Evolutionary conservation across 768 basidiomycete species (phyloP).

Genomic region (Chalciporus pseudorubinellus): DNA sequence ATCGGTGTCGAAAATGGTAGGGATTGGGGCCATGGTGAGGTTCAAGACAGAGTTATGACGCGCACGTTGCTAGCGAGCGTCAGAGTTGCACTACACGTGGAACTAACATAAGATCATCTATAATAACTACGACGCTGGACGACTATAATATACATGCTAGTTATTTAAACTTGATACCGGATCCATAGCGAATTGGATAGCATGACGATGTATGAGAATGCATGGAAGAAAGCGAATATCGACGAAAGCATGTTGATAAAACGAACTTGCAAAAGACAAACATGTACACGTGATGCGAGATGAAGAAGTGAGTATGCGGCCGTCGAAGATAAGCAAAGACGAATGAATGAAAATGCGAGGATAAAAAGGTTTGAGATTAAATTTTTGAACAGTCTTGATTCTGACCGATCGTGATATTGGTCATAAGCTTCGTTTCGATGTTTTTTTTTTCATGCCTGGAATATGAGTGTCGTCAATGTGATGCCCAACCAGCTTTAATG

Average conservation of each 20-base stretch:
- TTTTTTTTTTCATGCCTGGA: neutral
- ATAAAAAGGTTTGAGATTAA: too few species aligned
- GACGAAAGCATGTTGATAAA: neutral
- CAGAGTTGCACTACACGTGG: too few species aligned
- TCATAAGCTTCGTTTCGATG: neutral
- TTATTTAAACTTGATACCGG: neutral
- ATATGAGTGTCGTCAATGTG: too few species aligned
- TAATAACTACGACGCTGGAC: neutral
- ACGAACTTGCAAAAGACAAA: neutral
- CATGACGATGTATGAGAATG: too few species aligned
- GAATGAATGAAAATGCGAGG: neutral
- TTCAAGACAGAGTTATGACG: neutral
- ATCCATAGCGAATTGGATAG: neutral
- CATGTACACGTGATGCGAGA: neutral
- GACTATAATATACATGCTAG: neutral
- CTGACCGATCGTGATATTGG: too few species aligned
- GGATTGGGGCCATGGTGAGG: conserved; percentile 60
- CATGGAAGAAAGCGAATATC: neutral
- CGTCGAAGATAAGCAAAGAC: too few species aligned
- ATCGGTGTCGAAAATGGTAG: conserved; percentile 51
- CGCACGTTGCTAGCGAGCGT: too few species aligned
- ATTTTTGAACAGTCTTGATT: too few species aligned
- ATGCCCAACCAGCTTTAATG: conserved; percentile 14
- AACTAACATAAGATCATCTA: neutral
- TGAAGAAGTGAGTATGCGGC: neutral